A percentile compares a stretch with the other conserved stretches of the same genome.
phyloP scores from a whole-genome alignment of 176 grass and related monocot species.

The Aegilops bicornis region DNA sequence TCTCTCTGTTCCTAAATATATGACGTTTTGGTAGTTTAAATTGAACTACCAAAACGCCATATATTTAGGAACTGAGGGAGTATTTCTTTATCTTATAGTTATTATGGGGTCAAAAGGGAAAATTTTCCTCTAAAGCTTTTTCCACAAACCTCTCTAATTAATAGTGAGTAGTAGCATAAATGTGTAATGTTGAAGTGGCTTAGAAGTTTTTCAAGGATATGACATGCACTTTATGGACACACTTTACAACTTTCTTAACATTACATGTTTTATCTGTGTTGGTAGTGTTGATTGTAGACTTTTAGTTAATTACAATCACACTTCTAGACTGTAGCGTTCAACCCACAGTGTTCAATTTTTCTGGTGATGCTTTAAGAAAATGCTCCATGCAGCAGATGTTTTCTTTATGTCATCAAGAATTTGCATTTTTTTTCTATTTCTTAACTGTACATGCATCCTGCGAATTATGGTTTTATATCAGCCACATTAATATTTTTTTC shows the following conservation, averaged over 20 bases:
- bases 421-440: constrained; percentile 12
- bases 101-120: background rate
- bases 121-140: background rate
- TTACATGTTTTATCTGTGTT: constrained; percentile 13
- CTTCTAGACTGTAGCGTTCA: constrained; percentile 25
- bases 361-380: background rate
- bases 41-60: no score
- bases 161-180: constrained; percentile 8
- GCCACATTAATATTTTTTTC: background rate
- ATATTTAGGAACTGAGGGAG: no score
- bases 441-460: constrained; percentile 7
- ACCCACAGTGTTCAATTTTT: background rate
- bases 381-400: background rate
- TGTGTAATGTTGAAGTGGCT: background rate
- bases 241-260: background rate
- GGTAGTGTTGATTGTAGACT: background rate
- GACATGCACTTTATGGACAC: constrained; percentile 9
- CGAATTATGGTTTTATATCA: background rate
- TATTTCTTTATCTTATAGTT: background rate
- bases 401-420: constrained; percentile 5
- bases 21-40: no score
- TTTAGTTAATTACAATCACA: background rate
- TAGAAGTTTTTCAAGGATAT: background rate
- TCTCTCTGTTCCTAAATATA: no score
- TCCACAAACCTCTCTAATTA: background rate